Evolutionary conservation across 352 stramenopile genomes (phyloP), one percentile per base, ranked within the genome.

Genomic region (Globisporangium irregulare): DNA sequence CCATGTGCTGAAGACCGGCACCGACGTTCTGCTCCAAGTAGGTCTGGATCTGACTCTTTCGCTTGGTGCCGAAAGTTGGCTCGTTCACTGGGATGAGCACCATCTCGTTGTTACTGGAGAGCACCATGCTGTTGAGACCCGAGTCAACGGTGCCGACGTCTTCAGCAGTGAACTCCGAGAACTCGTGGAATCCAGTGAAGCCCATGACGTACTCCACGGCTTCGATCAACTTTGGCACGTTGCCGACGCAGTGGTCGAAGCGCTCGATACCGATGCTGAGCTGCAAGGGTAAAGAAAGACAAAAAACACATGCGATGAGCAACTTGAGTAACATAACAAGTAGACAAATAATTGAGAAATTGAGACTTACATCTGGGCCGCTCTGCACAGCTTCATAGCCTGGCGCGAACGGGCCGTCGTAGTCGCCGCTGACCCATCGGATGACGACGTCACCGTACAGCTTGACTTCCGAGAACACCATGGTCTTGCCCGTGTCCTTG

Each of bases 21-120:
- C 97, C 97, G 41, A 97, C 90, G 74, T 99, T 98, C 75, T 98
- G 92, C 80, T 98, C 92, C 9, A 99, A 67, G 74, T 97, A 99
- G 8, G 94, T 98, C 77, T 99, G 93, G 70, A 98, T 98, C 77
- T 98, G 94, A 69, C 82, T 96, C 79, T 98, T 98, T 64, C 92
- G 83, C 76, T 92, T 95, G 12, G 84, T 94, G 62, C 93, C 95
- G 62, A 97, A 93, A 9, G 93, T 98, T 14, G 95, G 95, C 78
- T 99, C 97, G 78, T 99, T 99, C 53, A 99, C 73, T 0, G 97
- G 97, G 10, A 99, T 73, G 14, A 99, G 79, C 61, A 99, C 92
- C 75, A 95, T 86, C 75, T 98, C 89, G 68, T 94, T 95, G 76
- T 98, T 95, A 75, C 86, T 98, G 32, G 93, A 90, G 9, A 98